These are phyloP conservation scores for Zostera marina DNA, from an alignment of 116 monocot genomes.

Conservation along the genomic window DNA sequence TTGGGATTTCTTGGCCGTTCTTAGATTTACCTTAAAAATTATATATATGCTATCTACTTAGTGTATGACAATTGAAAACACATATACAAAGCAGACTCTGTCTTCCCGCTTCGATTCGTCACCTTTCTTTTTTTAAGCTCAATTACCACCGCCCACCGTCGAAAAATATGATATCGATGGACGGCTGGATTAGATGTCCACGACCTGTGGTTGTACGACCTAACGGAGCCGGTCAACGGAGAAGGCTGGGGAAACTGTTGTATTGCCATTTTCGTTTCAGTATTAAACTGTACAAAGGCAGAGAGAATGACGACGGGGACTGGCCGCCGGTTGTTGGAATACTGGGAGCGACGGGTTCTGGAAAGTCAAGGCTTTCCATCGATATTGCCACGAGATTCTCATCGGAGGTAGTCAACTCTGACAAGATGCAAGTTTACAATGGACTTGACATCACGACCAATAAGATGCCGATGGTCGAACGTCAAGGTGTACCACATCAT, in stretches of 20 bases:
- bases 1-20: too few relatives aligned
- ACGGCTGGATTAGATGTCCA: too few relatives aligned
- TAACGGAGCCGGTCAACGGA: not conserved
- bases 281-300: not conserved
- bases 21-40: too few relatives aligned
- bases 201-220: too few relatives aligned
- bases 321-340: slow-evolving; percentile 20
- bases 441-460: slow-evolving; percentile 77
- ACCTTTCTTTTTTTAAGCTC: too few relatives aligned
- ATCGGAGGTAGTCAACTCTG: slow-evolving; percentile 54
- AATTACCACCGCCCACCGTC: too few relatives aligned
- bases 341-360: slow-evolving; percentile 74
- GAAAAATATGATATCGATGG: too few relatives aligned
- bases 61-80: too few relatives aligned
- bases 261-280: not conserved
- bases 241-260: not conserved
- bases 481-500: slow-evolving; percentile 9
- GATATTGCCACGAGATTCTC: slow-evolving; percentile 24
- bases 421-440: slow-evolving; percentile 67
- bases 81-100: too few relatives aligned
- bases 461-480: slow-evolving; percentile 26
- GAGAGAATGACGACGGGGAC: not conserved
- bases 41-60: too few relatives aligned
- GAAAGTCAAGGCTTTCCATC: slow-evolving; percentile 64
- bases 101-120: too few relatives aligned